phyloP scores from a whole-genome alignment of 805 yeast species.

The Pichia scutulata region DNA sequence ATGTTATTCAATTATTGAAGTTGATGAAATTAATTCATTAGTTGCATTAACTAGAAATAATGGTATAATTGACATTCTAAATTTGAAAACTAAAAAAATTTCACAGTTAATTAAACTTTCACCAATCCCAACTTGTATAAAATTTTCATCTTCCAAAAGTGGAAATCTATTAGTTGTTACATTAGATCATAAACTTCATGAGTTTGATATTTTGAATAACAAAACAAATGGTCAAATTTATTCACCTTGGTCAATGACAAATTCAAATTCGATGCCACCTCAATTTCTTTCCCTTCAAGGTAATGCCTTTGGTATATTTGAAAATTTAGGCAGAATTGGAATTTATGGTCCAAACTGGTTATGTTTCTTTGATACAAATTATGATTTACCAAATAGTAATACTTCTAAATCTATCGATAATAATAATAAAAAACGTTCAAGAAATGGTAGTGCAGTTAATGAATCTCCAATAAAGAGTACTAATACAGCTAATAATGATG shows the following conservation, averaged over 20 bases:
- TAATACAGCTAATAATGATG: conserved; percentile 14
- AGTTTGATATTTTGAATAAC: conserved; percentile 39
- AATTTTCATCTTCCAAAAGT: conserved; percentile 36
- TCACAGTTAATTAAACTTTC: conserved; percentile 49
- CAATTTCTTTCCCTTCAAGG: conserved; percentile 51
- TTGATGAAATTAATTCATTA: conserved; percentile 36
- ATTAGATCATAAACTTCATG: conserved; percentile 67
- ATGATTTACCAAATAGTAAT: conserved; percentile 1
- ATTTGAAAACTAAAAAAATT: conserved; percentile 23
- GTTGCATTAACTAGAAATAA: conserved; percentile 55
- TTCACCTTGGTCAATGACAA: conserved; percentile 74
- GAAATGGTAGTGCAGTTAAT: conserved; percentile 22
- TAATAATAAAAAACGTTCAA: conserved; percentile 25
- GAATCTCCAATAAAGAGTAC: conserved; percentile 4
- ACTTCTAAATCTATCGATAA: conserved; percentile 6
- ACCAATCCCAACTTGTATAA: conserved; percentile 43
- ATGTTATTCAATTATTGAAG: conserved; percentile 45
- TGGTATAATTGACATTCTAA: conserved; percentile 54
- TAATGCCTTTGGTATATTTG: conserved; percentile 66
- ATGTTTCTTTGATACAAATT: conserved; percentile 54
- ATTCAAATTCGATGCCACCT: conserved; percentile 67
- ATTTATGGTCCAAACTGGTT: conserved; percentile 85
- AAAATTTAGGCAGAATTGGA: conserved; percentile 50
- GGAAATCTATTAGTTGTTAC: conserved; percentile 55
- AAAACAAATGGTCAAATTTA: conserved; percentile 27